Percentiles rank a stretch among this genome's conserved stretches.
Conservation (phyloP, 768 basidiomycete genomes). For the Leccinellum luteum region DNA sequence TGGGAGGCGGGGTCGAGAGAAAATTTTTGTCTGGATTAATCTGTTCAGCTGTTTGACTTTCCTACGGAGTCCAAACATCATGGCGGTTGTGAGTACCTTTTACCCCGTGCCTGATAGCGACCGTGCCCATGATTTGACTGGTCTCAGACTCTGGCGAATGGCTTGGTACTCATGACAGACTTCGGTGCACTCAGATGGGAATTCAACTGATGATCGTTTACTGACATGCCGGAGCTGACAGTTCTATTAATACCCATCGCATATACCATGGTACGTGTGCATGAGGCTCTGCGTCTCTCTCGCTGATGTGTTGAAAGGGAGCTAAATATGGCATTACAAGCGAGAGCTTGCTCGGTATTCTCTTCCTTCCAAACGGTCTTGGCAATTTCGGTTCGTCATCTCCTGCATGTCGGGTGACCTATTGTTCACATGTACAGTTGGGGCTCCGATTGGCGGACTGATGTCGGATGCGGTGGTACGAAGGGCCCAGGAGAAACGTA, state of each 20-base stretch:
- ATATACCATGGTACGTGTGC: constrained; percentile 56
- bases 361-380: constrained; percentile 27
- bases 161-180: constrained; percentile 26
- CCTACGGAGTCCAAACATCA: constrained; percentile 58
- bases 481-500: constrained; percentile 45
- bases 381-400: constrained; percentile 24
- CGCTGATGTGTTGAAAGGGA: constrained; percentile 41
- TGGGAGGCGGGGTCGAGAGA: constrained; percentile 28
- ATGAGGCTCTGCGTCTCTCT: neutral
- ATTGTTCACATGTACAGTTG: constrained; percentile 38
- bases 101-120: neutral
- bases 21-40: constrained; percentile 49
- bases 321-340: constrained; percentile 27
- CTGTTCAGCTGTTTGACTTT: constrained; percentile 51
- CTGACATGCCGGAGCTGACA: constrained; percentile 4
- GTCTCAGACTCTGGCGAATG: constrained; percentile 42
- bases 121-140: neutral
- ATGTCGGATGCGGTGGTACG: constrained; percentile 56
- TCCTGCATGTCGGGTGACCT: neutral
- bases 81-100: constrained; percentile 45
- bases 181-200: constrained; percentile 27
- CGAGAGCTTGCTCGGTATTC: constrained; percentile 23
- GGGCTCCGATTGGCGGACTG: constrained; percentile 56
- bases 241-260: constrained; percentile 58
- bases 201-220: neutral